Percentiles rank a stretch among this genome's conserved stretches.
Conservation (phyloP, 2,329 filamentous ascomycete species). For the Annulohypoxylon truncatum region DNA sequence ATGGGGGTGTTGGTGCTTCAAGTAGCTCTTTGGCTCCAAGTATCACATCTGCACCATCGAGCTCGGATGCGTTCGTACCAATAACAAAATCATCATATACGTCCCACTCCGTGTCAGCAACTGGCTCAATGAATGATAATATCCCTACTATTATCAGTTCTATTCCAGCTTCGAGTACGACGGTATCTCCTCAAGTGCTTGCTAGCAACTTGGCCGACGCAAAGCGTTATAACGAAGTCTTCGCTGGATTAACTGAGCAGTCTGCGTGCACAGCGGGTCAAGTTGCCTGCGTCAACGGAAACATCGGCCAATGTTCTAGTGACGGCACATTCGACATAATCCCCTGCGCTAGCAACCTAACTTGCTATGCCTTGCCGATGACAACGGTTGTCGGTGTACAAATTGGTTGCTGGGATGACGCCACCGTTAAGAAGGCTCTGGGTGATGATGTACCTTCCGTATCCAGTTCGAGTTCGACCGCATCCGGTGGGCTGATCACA, state of each 20-base stretch:
- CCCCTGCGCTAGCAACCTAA: constrained; percentile 50
- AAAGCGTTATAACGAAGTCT: constrained; percentile 60
- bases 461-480: constrained; percentile 20
- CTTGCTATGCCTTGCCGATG: constrained; percentile 68
- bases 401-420: constrained; percentile 60
- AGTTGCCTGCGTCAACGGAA: constrained; percentile 64
- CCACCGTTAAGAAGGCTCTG: constrained; percentile 57
- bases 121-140: constrained; percentile 52
- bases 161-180: constrained; percentile 53
- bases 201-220: constrained; percentile 60
- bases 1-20: not conserved
- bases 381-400: constrained; percentile 59
- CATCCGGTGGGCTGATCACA: constrained; percentile 26
- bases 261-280: constrained; percentile 61
- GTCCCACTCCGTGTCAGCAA: constrained; percentile 48
- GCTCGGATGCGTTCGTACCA: constrained; percentile 25
- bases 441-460: constrained; percentile 45
- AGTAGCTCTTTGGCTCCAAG: constrained; percentile 13
- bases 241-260: constrained; percentile 56
- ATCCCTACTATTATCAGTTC: constrained; percentile 58
- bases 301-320: constrained; percentile 59
- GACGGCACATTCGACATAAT: constrained; percentile 57
- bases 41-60: constrained; percentile 12
- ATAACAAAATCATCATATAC: constrained; percentile 37
- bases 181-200: constrained; percentile 56